A percentile compares a stretch with the other conserved stretches of the same genome.
These are phyloP conservation scores for Gigaspora rosea DNA, from an alignment of 192 early-diverging fungal genomes.

Conservation along the genomic window DNA sequence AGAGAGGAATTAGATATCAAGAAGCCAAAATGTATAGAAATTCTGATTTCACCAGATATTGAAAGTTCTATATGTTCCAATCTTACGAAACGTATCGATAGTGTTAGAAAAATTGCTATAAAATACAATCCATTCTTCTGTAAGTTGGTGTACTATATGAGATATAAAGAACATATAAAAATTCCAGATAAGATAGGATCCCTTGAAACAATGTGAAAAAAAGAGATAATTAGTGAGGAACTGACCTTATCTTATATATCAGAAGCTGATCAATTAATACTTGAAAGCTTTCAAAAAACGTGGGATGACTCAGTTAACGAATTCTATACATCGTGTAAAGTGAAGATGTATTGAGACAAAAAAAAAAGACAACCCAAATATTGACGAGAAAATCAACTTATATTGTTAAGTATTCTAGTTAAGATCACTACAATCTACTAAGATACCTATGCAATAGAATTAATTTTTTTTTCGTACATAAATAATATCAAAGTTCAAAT, in stretches of 20 bases:
- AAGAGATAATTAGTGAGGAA: not conserved
- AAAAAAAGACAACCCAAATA: too few species aligned
- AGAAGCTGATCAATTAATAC: not conserved
- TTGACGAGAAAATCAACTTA: too few species aligned
- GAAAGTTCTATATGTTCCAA: not conserved
- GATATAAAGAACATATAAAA: conserved; percentile 23
- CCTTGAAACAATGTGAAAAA: not conserved
- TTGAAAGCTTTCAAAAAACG: not conserved
- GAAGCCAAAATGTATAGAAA: not conserved
- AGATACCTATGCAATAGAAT: too few species aligned
- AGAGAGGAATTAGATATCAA: not conserved
- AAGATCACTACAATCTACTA: too few species aligned
- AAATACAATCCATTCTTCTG: conserved; percentile 4
- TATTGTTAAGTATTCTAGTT: too few species aligned
- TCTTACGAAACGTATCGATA: not conserved
- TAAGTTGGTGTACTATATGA: conserved; percentile 16
- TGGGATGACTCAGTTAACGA: not conserved
- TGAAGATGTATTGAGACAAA: too few species aligned
- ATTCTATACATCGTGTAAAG: conserved; percentile 8
- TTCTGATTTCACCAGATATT: not conserved
- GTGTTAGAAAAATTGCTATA: conserved; percentile 2
- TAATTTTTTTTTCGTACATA: too few species aligned
- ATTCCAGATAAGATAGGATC: conserved; percentile 11
- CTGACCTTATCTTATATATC: conserved; percentile 7
- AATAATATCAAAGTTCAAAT: too few species aligned